Evolutionary conservation across 805 yeast genomes (phyloP), one percentile per base, ranked within the genome.

Genomic region (Ogataea pilisensis): DNA sequence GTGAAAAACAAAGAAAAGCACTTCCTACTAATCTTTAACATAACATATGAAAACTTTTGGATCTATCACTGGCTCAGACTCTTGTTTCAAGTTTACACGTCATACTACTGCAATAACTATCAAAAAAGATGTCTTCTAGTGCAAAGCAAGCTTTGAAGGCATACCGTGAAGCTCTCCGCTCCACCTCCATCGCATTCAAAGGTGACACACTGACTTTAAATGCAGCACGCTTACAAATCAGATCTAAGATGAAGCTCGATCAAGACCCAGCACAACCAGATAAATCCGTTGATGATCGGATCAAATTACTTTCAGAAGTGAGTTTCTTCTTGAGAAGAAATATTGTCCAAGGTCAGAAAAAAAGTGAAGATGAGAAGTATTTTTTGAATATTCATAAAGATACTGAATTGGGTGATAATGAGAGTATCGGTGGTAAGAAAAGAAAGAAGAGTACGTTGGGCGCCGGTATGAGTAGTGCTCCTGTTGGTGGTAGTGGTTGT

Each of bases 351-450:
- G 98, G 95, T 7, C 68, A 64, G 45, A 72, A 65, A 51, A 61
- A 67, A 38, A 44, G 34, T 3, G 45, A 44, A 2, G 66, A 66
- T 13, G 73, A 69, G 2, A 66, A 66, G 13, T 77, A 70, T 55
- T 61, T 65, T 37, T 69, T 91, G 53, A 82, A 82, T 50, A 80
- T 91, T 50, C 96, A 88, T 57, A 64, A 76, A 36, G 78, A 83
- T 35, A 85, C 95, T 0, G 98, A 91, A 63, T 68, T 91, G 38
- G 98, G 97, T 16, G 96, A 89, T 57, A 91, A 91, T 60, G 95
- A 89, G 27, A 72, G 79, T 34, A 73, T 86, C 50, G 41, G 41
- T 20, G 41, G 41, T 21, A 33, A 38, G 22, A 32, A 16, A 8
- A 85, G 82, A 59, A 60, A 76, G 60, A 49, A 48, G 16, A 44